A percentile compares a stretch with the other conserved stretches of the same genome.
Conservation (phyloP, 148 eudicot species). For the Diospyros lotus region DNA sequence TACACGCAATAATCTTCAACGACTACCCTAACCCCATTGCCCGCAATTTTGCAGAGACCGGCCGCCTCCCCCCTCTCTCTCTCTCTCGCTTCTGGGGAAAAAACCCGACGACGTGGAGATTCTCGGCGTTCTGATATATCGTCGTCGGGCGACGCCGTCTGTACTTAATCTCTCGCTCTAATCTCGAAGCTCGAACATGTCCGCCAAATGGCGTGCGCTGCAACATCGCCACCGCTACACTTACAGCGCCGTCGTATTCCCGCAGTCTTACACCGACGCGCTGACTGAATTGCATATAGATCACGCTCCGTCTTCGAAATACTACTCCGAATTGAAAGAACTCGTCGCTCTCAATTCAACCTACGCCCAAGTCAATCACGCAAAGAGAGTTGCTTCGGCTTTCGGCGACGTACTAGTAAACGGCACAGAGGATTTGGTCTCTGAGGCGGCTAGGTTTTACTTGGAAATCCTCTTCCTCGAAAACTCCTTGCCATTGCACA, state of each 20-base stretch:
- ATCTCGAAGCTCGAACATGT: slow-evolving; percentile 35
- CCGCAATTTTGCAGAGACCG: not conserved
- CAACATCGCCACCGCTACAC: slow-evolving; percentile 98
- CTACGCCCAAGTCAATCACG: slow-evolving; percentile 68
- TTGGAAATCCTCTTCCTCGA: slow-evolving; percentile 76
- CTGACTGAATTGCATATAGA: slow-evolving; percentile 33
- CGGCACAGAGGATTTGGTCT: slow-evolving; percentile 31
- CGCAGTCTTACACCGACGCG: slow-evolving; percentile 44
- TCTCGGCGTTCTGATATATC: not conserved
- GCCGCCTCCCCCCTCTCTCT: not conserved
- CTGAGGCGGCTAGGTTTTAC: slow-evolving; percentile 43
- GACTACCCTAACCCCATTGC: not conserved
- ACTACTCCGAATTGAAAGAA: slow-evolving; percentile 32
- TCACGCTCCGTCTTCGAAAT: slow-evolving; percentile 11
- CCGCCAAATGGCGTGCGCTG: slow-evolving; percentile 94
- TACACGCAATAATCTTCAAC: not conserved
- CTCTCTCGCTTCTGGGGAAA: not conserved
- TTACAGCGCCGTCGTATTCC: slow-evolving; percentile 72
- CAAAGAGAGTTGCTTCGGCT: slow-evolving; percentile 55
- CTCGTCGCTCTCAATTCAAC: slow-evolving; percentile 64
- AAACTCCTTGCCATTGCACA: slow-evolving; percentile 72
- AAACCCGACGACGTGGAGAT: not conserved
- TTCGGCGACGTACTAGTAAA: slow-evolving; percentile 40
- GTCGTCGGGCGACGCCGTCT: not conserved
- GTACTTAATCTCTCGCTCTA: not conserved